phyloP scores from a whole-genome alignment of 1,139 yeast species.

The Geotrichum candidum region DNA sequence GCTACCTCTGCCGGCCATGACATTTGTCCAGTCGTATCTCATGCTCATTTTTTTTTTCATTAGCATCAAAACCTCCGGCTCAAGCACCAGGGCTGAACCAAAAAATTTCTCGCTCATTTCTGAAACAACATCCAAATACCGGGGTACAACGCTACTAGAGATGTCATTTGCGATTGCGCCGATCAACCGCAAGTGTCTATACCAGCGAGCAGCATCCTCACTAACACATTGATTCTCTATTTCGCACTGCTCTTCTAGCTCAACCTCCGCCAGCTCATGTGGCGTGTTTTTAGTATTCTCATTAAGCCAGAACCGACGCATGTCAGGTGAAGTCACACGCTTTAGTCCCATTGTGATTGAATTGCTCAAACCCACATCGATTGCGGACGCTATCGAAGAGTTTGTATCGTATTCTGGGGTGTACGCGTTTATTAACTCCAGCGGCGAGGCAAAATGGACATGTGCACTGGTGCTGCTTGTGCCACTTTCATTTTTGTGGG shows the following conservation, averaged over 20 bases:
- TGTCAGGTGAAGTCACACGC: neutral
- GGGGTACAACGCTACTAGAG: neutral
- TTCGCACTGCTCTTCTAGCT: neutral
- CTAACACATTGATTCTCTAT: neutral
- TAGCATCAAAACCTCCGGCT: neutral
- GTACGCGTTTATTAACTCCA: conserved; percentile 7
- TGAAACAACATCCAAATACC: neutral
- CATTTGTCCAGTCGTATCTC: neutral
- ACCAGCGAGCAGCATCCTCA: neutral
- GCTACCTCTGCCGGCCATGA: neutral
- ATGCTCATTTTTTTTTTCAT: neutral
- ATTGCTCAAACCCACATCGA: neutral
- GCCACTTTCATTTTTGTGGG: neutral
- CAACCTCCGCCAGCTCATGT: conserved; percentile 8
- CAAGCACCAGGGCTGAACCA: neutral
- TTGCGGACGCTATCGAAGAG: neutral
- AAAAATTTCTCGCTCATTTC: neutral
- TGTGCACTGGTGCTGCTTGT: neutral
- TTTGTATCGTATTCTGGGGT: conserved; percentile 9
- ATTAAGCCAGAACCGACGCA: neutral
- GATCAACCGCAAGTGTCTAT: neutral
- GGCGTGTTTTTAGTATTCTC: conserved; percentile 5
- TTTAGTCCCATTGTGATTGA: neutral
- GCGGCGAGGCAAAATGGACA: conserved; percentile 13
- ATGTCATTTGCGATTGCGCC: neutral